Percentiles rank a stretch among this genome's conserved stretches.
phyloP scores from a whole-genome alignment of 2,329 filamentous ascomycete species.

The Hymenoscyphus occultus region DNA sequence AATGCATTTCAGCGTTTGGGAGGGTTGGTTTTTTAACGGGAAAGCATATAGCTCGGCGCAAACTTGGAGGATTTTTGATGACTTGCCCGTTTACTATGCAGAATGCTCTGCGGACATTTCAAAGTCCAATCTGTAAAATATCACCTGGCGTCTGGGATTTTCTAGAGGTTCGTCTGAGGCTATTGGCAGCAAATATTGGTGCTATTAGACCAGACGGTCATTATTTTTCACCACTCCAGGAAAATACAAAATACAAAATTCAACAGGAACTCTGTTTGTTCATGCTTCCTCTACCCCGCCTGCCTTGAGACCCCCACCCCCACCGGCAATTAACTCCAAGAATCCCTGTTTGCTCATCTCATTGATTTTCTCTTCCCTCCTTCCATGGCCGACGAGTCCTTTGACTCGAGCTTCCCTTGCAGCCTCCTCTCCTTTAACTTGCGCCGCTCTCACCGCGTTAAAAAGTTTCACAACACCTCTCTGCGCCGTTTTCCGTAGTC shows the following conservation, averaged over 20 bases:
- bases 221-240: slow-evolving; percentile 26
- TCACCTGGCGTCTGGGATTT: background rate
- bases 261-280: slow-evolving; percentile 10
- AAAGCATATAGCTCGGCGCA: slow-evolving; percentile 7
- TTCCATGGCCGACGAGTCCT: slow-evolving; percentile 73
- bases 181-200: background rate
- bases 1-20: background rate
- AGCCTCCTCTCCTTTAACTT: slow-evolving; percentile 81
- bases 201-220: background rate
- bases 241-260: slow-evolving; percentile 9
- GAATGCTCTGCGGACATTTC: slow-evolving; percentile 25
- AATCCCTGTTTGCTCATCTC: slow-evolving; percentile 98
- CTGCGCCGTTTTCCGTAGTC: slow-evolving; percentile 82
- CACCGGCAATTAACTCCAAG: slow-evolving; percentile 77
- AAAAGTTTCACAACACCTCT: slow-evolving; percentile 94
- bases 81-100: slow-evolving; percentile 3
- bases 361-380: slow-evolving; percentile 82
- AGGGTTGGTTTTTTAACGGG: background rate
- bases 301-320: slow-evolving; percentile 58
- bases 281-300: slow-evolving; percentile 46
- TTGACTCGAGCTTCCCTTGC: slow-evolving; percentile 66
- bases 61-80: slow-evolving; percentile 2
- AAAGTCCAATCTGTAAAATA: slow-evolving; percentile 29
- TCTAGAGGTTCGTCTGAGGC: background rate
- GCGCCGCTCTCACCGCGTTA: slow-evolving; percentile 89